These are phyloP conservation scores for Suillus fuscotomentosus DNA, from an alignment of 768 basidiomycete genomes.

Conservation along the genomic window DNA sequence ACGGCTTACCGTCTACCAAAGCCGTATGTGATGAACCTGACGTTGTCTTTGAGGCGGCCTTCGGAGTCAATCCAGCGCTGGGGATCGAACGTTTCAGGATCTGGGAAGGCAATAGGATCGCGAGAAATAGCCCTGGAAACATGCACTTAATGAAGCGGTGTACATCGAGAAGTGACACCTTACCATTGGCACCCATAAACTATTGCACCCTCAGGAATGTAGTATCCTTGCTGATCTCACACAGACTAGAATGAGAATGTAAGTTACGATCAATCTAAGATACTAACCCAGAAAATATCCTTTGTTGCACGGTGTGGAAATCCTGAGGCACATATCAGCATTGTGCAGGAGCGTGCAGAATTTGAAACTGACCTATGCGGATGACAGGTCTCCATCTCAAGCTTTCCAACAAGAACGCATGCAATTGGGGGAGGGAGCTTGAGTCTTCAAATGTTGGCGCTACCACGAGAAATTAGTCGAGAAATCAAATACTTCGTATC, in stretches of 20 bases:
- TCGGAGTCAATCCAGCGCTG: constrained; percentile 46
- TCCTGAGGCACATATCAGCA: background rate
- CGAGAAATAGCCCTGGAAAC: background rate
- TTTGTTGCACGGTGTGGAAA: background rate
- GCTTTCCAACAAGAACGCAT: background rate
- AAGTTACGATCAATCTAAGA: background rate
- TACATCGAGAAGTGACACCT: background rate
- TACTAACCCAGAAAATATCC: background rate
- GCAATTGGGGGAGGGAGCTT: background rate
- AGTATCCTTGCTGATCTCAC: background rate
- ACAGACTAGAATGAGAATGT: background rate
- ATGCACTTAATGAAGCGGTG: background rate
- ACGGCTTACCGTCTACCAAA: background rate
- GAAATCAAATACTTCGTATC: background rate
- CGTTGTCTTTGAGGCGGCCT: background rate
- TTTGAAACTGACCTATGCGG: background rate
- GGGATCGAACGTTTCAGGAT: constrained; percentile 54
- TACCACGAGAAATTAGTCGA: background rate
- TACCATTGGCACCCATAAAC: background rate
- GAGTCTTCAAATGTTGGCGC: background rate
- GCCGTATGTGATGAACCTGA: background rate
- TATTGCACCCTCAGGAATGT: background rate
- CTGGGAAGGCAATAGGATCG: constrained; percentile 39
- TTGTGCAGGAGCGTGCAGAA: background rate
- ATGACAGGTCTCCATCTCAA: background rate